Evolutionary conservation across 2,329 filamentous ascomycete genomes (phyloP).

Genomic region (Neofusicoccum laricinum): DNA sequence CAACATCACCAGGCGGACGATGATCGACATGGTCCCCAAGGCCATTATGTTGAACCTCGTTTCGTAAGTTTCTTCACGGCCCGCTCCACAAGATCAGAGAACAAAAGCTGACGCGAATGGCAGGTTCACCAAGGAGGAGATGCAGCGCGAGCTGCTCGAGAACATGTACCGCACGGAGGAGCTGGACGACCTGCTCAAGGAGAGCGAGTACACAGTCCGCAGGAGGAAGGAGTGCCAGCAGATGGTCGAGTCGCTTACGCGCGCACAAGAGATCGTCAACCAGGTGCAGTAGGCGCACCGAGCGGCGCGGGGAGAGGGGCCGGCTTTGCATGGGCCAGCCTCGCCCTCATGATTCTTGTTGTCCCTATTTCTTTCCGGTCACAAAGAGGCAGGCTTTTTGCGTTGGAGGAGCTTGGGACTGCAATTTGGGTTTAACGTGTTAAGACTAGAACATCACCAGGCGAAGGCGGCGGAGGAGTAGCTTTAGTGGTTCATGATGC

Average conservation of each 20-base stretch:
- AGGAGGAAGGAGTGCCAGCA: conserved; percentile 97
- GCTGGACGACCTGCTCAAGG: conserved; percentile 91
- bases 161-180: conserved; percentile 94
- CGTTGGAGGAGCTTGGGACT: conserved; percentile 10
- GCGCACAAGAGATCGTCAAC: conserved; percentile 94
- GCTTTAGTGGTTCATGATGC: conserved; percentile 4
- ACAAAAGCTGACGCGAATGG: conserved; percentile 18
- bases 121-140: conserved; percentile 94
- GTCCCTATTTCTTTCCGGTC: conserved; percentile 6
- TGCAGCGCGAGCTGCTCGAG: conserved; percentile 94
- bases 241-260: conserved; percentile 91
- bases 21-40: conserved; percentile 99
- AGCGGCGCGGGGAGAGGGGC: not conserved
- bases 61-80: conserved; percentile 58
- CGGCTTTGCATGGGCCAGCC: not conserved
- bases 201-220: conserved; percentile 94
- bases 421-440: conserved; percentile 2
- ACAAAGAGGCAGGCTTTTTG: conserved; percentile 8
- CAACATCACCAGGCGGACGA: conserved; percentile 95
- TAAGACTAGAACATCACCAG: conserved; percentile 14
- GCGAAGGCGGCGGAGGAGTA: conserved; percentile 14
- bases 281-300: conserved; percentile 53
- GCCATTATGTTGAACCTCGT: conserved; percentile 98
- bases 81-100: not conserved
- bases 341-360: not conserved